Conservation (phyloP, 306 rosid species). For the Senna tora region DNA sequence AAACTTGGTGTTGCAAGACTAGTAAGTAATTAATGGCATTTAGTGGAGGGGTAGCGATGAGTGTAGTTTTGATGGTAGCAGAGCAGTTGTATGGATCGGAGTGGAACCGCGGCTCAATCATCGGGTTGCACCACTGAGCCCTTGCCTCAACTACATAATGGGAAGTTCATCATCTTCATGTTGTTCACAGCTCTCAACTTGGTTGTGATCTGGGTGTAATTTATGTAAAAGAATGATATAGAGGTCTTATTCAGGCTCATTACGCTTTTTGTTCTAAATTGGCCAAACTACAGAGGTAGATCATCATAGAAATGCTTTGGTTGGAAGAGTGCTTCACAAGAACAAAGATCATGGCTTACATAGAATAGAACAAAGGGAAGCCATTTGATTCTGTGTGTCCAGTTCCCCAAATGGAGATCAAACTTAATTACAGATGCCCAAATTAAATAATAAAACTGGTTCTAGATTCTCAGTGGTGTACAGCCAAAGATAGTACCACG, state of each 20-base stretch:
- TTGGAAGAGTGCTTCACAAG: constrained; percentile 21
- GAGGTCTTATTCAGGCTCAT: too few species aligned
- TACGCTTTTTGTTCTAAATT: too few species aligned
- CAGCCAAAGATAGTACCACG: constrained; percentile 88
- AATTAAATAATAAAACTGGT: constrained; percentile 26
- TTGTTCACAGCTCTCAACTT: constrained; percentile 69
- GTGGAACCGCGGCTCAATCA: constrained; percentile 55
- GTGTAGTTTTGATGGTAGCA: constrained; percentile 43
- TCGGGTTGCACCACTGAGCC: constrained; percentile 55
- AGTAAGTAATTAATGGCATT: constrained; percentile 36
- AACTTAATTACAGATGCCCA: constrained; percentile 43
- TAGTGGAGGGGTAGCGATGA: constrained; percentile 35
- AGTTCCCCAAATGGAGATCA: constrained; percentile 42
- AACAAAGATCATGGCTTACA: constrained; percentile 50
- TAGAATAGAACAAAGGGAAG: constrained; percentile 51
- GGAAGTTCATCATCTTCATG: constrained; percentile 69
- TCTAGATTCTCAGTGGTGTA: constrained; percentile 82
- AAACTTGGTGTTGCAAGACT: neutral
- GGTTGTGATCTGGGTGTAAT: too few species aligned
- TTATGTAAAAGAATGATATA: too few species aligned
- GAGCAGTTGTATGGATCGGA: constrained; percentile 33
- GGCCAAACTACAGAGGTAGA: too few species aligned
- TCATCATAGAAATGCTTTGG: too few species aligned
- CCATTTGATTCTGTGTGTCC: constrained; percentile 43
- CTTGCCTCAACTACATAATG: constrained; percentile 62